phyloP scores from a whole-genome alignment of 179 eudicot species.

The Dionaea muscipula region DNA sequence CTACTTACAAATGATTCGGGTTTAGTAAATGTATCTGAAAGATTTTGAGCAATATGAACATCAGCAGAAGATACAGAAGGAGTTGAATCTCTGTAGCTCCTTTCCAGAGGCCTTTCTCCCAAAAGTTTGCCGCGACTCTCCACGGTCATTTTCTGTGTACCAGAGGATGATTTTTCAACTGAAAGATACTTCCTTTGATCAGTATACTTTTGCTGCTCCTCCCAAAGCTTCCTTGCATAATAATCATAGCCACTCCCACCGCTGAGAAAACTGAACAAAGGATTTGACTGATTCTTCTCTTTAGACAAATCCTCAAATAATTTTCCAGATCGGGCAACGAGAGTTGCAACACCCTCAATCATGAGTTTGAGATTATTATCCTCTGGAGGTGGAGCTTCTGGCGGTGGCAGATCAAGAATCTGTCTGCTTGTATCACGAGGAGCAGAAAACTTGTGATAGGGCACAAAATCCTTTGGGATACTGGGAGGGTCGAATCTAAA shows the following conservation, averaged over 20 bases:
- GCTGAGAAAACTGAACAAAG: constrained; percentile 63
- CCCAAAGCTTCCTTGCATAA: constrained; percentile 90
- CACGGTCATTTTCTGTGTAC: constrained; percentile 62
- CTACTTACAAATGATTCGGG: constrained; percentile 79
- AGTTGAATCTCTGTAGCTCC: constrained; percentile 36
- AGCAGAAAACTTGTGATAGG: constrained; percentile 56
- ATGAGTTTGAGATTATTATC: constrained; percentile 59
- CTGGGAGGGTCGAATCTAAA: constrained; percentile 76
- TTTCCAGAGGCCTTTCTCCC: constrained; percentile 79
- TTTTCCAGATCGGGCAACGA: constrained; percentile 89
- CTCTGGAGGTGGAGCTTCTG: constrained; percentile 63
- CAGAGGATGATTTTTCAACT: constrained; percentile 29
- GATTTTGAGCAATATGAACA: constrained; percentile 39
- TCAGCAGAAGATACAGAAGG: constrained; percentile 23
- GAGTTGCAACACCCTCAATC: constrained; percentile 83
- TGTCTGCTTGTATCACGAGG: constrained; percentile 35
- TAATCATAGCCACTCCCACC: constrained; percentile 79
- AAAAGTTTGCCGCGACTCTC: constrained; percentile 77
- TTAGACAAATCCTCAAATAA: constrained; percentile 82
- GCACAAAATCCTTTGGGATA: constrained; percentile 59
- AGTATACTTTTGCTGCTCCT: constrained; percentile 61
- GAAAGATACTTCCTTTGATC: constrained; percentile 33
- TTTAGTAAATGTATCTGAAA: constrained; percentile 67
- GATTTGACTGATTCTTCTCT: constrained; percentile 75
- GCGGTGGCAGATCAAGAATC: constrained; percentile 39